Base-by-base conservation (phyloP, 805 yeast genomes). In the Suhomyces kilbournensis region DNA sequence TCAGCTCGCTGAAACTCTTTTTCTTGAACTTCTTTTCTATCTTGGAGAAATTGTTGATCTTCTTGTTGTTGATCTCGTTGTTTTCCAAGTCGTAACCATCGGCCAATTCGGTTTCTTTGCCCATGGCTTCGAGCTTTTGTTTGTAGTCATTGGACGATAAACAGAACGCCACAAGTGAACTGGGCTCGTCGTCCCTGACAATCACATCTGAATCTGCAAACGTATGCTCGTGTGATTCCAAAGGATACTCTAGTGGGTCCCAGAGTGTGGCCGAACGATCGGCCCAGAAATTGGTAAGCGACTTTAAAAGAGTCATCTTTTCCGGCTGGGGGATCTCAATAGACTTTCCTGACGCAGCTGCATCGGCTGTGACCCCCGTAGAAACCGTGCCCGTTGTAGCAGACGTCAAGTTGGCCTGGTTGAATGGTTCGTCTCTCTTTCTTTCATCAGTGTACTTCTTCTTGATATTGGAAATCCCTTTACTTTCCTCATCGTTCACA, bases 121-220 rank as follows among this genome's bases (percentile, higher is more conserved):
- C 67, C 63, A 74, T 70, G 23, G 69, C 70, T 7, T 71, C 67
- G 56, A 88, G 77, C 56, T 88, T 86, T 52, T 82, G 84, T 47
- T 79, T 76, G 63, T 94, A 93, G 67, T 94, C 98, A 3, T 83
- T 79, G 0, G 96, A 83, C 49, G 92, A 88, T 54, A 94, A 71
- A 65, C 98, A 93, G 62, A 94, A 92, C 0, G 98, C 96, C 56
- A 96, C 89, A 54, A 94, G 71, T 0, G 98, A 92, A 60, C 96
- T 87, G 8, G 98, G 99, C 65, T 94, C 99, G 66, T 90, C 97
- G 62, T 94, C 99, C 48, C 99, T 75, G 8, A 94, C 93, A 53
- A 94, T 85, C 19, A 94, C 96, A 66, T 89, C 90, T 7, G 96
- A 89, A 64, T 96, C 98, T 17, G 90, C 90, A 74, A 94, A 94